Conservation (phyloP, 108 stramenopile genomes). For the Epipyxis sp. region DNA sequence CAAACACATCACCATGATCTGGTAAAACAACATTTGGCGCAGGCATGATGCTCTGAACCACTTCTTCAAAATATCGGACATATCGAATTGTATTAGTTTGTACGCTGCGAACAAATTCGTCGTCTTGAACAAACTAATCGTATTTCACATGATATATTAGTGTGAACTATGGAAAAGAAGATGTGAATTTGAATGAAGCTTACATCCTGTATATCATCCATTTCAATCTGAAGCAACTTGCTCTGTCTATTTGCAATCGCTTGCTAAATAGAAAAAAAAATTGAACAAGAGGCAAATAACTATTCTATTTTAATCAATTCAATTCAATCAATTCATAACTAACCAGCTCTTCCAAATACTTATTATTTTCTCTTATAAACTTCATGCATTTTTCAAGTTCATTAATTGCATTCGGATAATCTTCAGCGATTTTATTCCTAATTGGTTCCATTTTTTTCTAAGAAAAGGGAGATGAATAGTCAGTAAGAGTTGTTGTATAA, state of each 20-base stretch:
- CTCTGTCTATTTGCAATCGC: background rate
- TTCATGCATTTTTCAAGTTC: no score
- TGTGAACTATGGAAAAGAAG: background rate
- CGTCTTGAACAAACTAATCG: conserved; percentile 10
- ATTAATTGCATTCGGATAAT: no score
- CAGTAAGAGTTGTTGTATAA: no score
- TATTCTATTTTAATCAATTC: no score
- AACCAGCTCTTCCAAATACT: no score
- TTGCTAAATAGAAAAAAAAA: background rate
- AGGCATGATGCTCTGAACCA: background rate
- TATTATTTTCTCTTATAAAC: no score
- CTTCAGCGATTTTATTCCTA: no score
- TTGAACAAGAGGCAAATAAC: no score
- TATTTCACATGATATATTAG: background rate
- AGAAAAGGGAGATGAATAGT: no score
- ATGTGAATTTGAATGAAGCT: background rate
- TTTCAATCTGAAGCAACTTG: background rate
- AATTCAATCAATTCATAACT: no score
- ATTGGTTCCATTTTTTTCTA: no score
- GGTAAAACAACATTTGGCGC: background rate
- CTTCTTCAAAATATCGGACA: conserved; percentile 30
- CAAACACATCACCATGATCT: conserved; percentile 7
- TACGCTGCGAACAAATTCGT: conserved; percentile 22
- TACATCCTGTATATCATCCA: background rate
- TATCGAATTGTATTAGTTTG: conserved; percentile 10